A percentile compares a stretch with the other conserved stretches of the same genome.
These are phyloP conservation scores for Starmerella cellae DNA, from an alignment of 805 yeast genomes.

Conservation along the genomic window DNA sequence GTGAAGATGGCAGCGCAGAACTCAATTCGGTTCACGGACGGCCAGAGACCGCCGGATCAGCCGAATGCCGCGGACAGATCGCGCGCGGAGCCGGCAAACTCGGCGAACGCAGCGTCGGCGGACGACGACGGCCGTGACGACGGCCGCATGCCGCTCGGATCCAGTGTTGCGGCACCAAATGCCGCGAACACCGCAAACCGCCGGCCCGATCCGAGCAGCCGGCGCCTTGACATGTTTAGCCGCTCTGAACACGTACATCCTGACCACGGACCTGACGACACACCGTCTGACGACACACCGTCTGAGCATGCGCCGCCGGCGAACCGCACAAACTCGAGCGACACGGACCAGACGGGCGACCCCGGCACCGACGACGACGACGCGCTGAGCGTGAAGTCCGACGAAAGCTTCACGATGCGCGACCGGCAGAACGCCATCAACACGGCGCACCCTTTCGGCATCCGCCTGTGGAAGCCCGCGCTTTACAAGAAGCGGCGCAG, in stretches of 20 bases:
- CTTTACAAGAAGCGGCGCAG: constrained; percentile 84
- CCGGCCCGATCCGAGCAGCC: no score
- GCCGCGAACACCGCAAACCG: not conserved
- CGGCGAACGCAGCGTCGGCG: no score
- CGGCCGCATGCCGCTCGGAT: not conserved
- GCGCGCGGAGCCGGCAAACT: no score
- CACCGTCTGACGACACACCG: no score
- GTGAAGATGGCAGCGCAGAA: not conserved
- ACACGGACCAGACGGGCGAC: not conserved
- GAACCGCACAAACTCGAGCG: not conserved
- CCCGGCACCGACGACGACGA: constrained; percentile 3
- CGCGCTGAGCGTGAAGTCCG: constrained; percentile 32
- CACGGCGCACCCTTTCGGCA: constrained; percentile 95
- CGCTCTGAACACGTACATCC: no score
- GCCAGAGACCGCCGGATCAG: not conserved
- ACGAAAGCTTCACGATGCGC: constrained; percentile 74
- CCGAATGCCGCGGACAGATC: no score
- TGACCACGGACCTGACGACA: no score
- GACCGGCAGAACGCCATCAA: constrained; percentile 95
- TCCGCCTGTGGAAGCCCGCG: constrained; percentile 97
- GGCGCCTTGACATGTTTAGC: no score
- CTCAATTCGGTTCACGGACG: not conserved
- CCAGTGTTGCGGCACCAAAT: not conserved
- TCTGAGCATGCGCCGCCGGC: not conserved
- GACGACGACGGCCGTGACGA: not conserved